Evolutionary conservation across 148 eudicot genomes (phyloP), one percentile per base, ranked within the genome.

Genomic region (Fallopia convolvulus): DNA sequence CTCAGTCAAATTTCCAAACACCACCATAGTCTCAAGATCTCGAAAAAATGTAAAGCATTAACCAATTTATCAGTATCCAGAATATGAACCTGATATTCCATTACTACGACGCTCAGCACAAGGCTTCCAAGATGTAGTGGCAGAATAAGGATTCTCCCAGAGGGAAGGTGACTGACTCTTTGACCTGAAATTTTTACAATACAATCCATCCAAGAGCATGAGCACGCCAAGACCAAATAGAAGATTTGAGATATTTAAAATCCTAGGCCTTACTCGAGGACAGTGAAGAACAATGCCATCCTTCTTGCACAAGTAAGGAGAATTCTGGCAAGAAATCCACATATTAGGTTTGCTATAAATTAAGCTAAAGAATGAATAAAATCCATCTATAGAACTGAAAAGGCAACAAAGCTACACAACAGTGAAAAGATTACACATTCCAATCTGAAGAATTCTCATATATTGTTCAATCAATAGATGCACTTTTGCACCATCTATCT

Each of bases 81-180:
- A 8, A 58, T 39, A 63, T 26, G 46, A 77, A 95, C 99, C 94
- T 89, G 97, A 84, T 78, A 89, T 76, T 82, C 85, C 87, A 73
- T 82, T 83, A 81, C 53, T 86, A 20, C 74, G 89, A 33, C 94
- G 91, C 81, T 91, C 97, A 26, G 97, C 97, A 85, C 97, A 95
- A 40, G 99, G 87, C 83, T 92, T 95, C 97, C 99, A 95, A 23
- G 99, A 92, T 12, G 97, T 95, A 42, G 94, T 92, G 74, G 99
- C 97, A 66, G 97, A 85, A 77, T 83, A 76, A 76, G 99, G 99
- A 83, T 95, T 95, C 84, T 95, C 99, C 99, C 99, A 92, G 3
- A 92, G 89, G 6, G 97, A 92, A 77, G 97, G 87, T n/a, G n/a
- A n/a, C n/a, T 18, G 86, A 72, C 77, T 95, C 99, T 80, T 92